Evolutionary conservation across 257 asterid species (phyloP).

Genomic region (Solanum verrucosum): DNA sequence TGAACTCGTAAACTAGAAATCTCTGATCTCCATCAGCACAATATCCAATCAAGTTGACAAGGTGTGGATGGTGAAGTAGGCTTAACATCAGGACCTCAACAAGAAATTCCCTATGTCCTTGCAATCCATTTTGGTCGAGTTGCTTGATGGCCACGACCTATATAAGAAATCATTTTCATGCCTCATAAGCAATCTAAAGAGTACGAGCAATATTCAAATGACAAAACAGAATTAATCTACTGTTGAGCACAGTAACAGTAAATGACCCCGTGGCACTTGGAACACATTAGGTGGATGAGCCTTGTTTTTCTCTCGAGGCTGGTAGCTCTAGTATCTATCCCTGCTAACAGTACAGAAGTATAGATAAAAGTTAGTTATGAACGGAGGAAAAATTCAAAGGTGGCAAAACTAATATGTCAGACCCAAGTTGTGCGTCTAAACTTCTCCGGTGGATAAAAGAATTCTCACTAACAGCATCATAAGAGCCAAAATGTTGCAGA

Average conservation of each 20-base stretch:
- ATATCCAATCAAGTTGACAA: conserved; percentile 73
- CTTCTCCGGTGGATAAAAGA: background rate
- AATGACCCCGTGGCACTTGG: background rate
- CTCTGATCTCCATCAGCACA: conserved; percentile 92
- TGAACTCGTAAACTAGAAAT: conserved; percentile 72
- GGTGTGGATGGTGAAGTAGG: conserved; percentile 69
- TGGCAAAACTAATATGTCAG: background rate
- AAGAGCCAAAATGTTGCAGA: background rate
- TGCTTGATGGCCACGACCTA: conserved; percentile 81
- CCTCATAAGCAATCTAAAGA: background rate
- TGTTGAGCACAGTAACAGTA: background rate
- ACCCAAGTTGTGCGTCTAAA: background rate
- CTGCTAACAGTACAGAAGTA: background rate
- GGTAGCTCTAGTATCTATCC: background rate
- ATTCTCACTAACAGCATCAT: background rate
- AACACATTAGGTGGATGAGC: background rate
- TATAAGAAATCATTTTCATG: background rate
- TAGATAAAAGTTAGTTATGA: background rate
- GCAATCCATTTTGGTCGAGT: conserved; percentile 72
- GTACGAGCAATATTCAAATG: background rate
- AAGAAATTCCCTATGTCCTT: conserved; percentile 78
- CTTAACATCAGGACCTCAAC: conserved; percentile 80
- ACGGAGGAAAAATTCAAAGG: background rate
- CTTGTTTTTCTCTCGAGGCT: background rate
- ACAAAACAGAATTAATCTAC: background rate